Base-by-base conservation (phyloP, 345 rosid genomes). In the Euclidium syriacum region DNA sequence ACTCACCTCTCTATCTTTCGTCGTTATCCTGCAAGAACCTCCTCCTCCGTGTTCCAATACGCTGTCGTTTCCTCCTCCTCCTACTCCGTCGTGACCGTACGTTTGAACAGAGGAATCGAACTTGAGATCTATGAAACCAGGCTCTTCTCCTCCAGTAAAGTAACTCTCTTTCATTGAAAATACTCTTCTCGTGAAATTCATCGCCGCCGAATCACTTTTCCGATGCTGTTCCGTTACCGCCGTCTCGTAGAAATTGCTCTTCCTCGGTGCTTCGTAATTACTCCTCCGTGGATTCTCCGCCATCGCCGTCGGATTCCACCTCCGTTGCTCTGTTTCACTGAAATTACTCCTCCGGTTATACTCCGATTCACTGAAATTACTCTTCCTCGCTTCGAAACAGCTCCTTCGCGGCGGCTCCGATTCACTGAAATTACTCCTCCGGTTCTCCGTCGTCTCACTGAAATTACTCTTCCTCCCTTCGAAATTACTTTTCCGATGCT, bases 111-210 rank as follows among this genome's bases (percentile, higher is more conserved):
- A 77, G 52, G 78, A 74, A 68, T 88, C 91, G 48, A 94, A 94
- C 54, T 90, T 90, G 48, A 94, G 74, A 66, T 94, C 99, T 17
- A 94, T 94, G 65, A 94, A 90, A 15, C 88, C 90, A 20, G 89
- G 77, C 46, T 89, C 98, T 48, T 91, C 91, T 64, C 77, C 82
- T 16, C 85, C 86, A 0, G 79, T 79, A 9, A 85, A 87, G 52
- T 80, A 87, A 44, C 80, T 85, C 69, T 90, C 96, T 67, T 79
- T 87, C 47, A 85, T 78, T 3, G 95, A 87, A 67, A 84, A 76
- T 8, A 85, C 85, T 10, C 95, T 77, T 48, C 89, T 80, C 64
- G 75, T 77, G 17, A 72, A 59, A 71, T 60, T 43, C 62, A 57
- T 51, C 34, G 69, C 75, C 46, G 50, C 26, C 8, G 71, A 58